Conservation (phyloP, 176 grass and related monocot species). For the Eragrostis curvula region DNA sequence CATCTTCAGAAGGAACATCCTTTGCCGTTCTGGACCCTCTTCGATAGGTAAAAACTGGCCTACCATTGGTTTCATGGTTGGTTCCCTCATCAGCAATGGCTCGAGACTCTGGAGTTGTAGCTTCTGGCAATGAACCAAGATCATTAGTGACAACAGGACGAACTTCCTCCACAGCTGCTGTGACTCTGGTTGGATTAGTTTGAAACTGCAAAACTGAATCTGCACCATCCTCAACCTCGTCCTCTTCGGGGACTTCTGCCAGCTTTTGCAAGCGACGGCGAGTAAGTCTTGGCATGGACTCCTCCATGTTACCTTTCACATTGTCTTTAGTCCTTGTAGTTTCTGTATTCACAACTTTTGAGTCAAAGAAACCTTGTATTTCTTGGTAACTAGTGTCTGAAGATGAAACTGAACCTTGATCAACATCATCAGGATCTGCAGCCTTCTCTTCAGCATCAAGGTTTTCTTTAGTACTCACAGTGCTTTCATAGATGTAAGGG, state of each 20-base stretch:
- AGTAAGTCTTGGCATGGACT: slow-evolving; percentile 7
- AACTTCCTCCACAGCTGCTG: neutral
- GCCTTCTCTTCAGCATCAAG: slow-evolving; percentile 18
- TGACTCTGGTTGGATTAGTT: slow-evolving; percentile 16
- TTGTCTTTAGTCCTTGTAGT: slow-evolving; percentile 28
- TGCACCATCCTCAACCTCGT: slow-evolving; percentile 25
- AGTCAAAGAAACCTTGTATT: slow-evolving; percentile 44
- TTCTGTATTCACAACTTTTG: slow-evolving; percentile 14
- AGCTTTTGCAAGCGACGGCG: slow-evolving; percentile 32
- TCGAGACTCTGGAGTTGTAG: neutral
- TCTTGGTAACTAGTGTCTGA: slow-evolving; percentile 21
- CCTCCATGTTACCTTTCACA: neutral
- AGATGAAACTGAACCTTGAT: slow-evolving; percentile 39
- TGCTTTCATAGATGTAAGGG: slow-evolving; percentile 61
- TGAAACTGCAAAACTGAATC: slow-evolving; percentile 15
- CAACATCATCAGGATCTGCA: slow-evolving; percentile 36
- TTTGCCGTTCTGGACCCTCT: neutral
- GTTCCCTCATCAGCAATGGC: slow-evolving; percentile 18
- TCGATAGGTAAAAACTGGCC: neutral
- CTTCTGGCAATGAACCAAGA: slow-evolving; percentile 2
- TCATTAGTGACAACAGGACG: neutral
- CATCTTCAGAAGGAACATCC: neutral
- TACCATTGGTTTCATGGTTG: neutral
- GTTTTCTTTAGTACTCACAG: slow-evolving; percentile 33
- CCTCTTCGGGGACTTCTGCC: slow-evolving; percentile 41